These are phyloP conservation scores for Debaryomyces fabryi DNA, from an alignment of 1,139 yeast genomes.

Conservation along the genomic window DNA sequence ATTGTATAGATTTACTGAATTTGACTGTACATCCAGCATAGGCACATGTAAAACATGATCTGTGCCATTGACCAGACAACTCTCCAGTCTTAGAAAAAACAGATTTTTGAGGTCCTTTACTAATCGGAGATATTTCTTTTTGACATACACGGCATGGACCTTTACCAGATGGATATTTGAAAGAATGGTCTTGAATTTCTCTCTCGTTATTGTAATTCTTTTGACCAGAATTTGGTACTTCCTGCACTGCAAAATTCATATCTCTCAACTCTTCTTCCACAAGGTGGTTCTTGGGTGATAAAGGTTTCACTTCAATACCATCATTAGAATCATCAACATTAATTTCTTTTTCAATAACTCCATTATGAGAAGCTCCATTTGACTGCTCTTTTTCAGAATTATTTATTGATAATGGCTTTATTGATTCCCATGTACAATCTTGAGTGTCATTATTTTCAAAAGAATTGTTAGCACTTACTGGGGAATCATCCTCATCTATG, in stretches of 20 bases:
- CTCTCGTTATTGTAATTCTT: neutral
- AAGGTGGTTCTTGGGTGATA: conserved; percentile 35
- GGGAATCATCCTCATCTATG: conserved; percentile 7
- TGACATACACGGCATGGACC: conserved; percentile 78
- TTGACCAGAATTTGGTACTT: neutral
- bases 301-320: conserved; percentile 23
- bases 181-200: conserved; percentile 7
- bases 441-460: conserved; percentile 1
- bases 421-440: conserved; percentile 22
- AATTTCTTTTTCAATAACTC: neutral
- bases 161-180: conserved; percentile 56
- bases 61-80: conserved; percentile 93
- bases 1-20: conserved; percentile 65
- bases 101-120: conserved; percentile 45
- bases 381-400: conserved; percentile 17
- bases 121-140: conserved; percentile 40
- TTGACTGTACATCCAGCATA: conserved; percentile 51
- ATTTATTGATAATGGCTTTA: conserved; percentile 30
- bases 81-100: conserved; percentile 82
- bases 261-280: conserved; percentile 34
- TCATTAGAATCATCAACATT: neutral
- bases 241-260: conserved; percentile 25
- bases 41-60: conserved; percentile 77
- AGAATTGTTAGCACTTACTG: neutral
- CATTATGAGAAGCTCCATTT: neutral